Evolutionary conservation across 306 rosid species (phyloP).

Genomic region (Cyclanthera cordifolia): DNA sequence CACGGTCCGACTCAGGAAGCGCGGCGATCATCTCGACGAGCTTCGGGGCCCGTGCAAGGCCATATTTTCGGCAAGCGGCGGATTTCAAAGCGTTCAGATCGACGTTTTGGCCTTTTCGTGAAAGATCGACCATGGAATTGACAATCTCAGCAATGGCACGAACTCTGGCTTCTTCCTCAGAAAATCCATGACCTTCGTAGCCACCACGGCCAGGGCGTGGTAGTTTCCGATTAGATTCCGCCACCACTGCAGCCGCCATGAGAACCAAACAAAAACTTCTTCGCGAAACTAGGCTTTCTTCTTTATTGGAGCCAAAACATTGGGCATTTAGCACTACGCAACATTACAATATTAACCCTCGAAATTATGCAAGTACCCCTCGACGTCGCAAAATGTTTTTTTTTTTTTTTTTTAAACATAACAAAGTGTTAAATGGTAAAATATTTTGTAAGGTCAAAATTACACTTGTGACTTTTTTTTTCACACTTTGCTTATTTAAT

Average conservation of each 20-base stretch:
- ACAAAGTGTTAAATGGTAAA: no score
- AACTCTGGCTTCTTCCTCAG: constrained; percentile 86
- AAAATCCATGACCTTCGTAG: constrained; percentile 64
- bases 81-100: constrained; percentile 84
- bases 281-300: background rate
- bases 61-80: constrained; percentile 89
- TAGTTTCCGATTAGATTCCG: constrained; percentile 38
- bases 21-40: constrained; percentile 96
- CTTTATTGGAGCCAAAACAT: background rate
- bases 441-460: no score
- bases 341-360: background rate
- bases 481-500: no score
- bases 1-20: constrained; percentile 73
- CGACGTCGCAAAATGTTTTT: no score
- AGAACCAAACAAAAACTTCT: background rate
- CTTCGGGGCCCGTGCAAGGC: constrained; percentile 90
- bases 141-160: constrained; percentile 94
- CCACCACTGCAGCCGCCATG: constrained; percentile 48
- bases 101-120: constrained; percentile 70
- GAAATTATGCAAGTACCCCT: background rate
- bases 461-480: no score
- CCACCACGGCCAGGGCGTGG: constrained; percentile 91
- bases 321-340: background rate
- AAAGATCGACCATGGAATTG: constrained; percentile 77
- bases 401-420: no score